These are phyloP conservation scores for Vanilla planifolia DNA, from an alignment of 106 monocot genomes.

Conservation along the genomic window DNA sequence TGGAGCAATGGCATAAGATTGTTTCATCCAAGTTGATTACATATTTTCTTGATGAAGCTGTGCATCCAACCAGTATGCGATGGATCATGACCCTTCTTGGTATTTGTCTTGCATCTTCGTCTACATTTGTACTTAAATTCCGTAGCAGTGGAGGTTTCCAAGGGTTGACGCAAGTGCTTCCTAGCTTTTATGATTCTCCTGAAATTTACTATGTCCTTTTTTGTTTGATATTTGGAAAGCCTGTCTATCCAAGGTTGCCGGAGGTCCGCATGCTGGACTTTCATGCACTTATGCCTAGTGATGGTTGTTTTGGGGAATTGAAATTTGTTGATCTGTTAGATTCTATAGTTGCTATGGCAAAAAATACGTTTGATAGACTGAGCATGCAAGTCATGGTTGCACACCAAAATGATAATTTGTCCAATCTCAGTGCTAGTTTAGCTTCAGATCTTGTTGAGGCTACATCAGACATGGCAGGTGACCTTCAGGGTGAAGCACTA, in stretches of 20 bases:
- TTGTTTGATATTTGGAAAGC: slow-evolving; percentile 91
- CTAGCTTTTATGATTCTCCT: slow-evolving; percentile 97
- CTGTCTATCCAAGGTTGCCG: slow-evolving; percentile 90
- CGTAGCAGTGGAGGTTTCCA: slow-evolving; percentile 81
- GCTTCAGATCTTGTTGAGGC: slow-evolving; percentile 77
- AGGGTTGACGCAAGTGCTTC: slow-evolving; percentile 64
- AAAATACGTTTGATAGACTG: slow-evolving; percentile 87
- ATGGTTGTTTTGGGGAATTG: slow-evolving; percentile 78
- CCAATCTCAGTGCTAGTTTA: slow-evolving; percentile 54
- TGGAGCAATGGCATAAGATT: slow-evolving; percentile 99
- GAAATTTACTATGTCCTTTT: slow-evolving; percentile 97
- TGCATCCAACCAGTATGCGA: slow-evolving; percentile 97
- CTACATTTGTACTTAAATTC: slow-evolving; percentile 86
- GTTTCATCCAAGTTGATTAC: slow-evolving; percentile 95
- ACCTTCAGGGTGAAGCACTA: slow-evolving; percentile 94
- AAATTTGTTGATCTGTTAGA: slow-evolving; percentile 91
- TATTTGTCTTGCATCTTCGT: slow-evolving; percentile 86
- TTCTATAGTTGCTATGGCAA: slow-evolving; percentile 84
- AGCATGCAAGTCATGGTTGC: slow-evolving; percentile 75
- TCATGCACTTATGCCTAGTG: slow-evolving; percentile 86
- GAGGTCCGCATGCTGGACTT: slow-evolving; percentile 98
- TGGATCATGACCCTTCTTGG: slow-evolving; percentile 99
- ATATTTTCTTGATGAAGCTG: slow-evolving; percentile 98
- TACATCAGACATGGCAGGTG: slow-evolving; percentile 49
- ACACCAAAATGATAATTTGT: slow-evolving; percentile 65